Percentiles rank a stretch among this genome's conserved stretches.
Evolutionary conservation across 164 flowering plant species (phyloP).

Genomic region (Vitis amurensis): DNA sequence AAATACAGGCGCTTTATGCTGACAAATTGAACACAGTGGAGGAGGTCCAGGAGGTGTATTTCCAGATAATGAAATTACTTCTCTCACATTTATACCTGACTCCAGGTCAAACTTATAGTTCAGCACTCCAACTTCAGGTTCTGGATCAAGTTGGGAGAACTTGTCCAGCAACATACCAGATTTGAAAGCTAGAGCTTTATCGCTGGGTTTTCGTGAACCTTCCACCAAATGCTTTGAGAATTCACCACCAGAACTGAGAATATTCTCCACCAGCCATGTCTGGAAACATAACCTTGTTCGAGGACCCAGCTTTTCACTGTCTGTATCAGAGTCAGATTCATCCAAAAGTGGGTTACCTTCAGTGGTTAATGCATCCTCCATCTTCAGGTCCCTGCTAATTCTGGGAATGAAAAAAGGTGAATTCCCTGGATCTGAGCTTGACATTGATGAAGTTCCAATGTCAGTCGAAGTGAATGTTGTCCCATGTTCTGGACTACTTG

Average conservation of each 20-base stretch:
- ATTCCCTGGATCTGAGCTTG: constrained; percentile 74
- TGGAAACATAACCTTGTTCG: constrained; percentile 40
- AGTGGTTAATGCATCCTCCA: constrained; percentile 17
- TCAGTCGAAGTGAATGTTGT: constrained; percentile 67
- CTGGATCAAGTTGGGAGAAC: constrained; percentile 40
- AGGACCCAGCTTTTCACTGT: constrained; percentile 41
- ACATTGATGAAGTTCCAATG: constrained; percentile 69
- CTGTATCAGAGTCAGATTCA: constrained; percentile 63
- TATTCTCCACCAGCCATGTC: constrained; percentile 50
- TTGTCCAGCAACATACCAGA: constrained; percentile 43
- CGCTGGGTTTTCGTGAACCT: constrained; percentile 24
- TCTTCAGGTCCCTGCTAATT: constrained; percentile 35
- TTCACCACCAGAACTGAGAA: constrained; percentile 33
- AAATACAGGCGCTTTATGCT: constrained; percentile 77
- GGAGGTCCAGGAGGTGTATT: constrained; percentile 68
- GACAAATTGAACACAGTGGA: constrained; percentile 89
- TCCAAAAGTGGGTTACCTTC: constrained; percentile 28
- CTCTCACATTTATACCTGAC: constrained; percentile 52
- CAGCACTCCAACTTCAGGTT: constrained; percentile 37
- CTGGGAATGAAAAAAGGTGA: constrained; percentile 54
- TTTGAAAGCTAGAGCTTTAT: constrained; percentile 31
- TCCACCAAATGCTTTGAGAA: constrained; percentile 26
- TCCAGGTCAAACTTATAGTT: constrained; percentile 39
- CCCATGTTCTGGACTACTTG: constrained; percentile 78
- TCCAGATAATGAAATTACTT: constrained; percentile 54